Evolutionary conservation across 768 basidiomycete species (phyloP).

Genomic region (Termitomyces heimii): DNA sequence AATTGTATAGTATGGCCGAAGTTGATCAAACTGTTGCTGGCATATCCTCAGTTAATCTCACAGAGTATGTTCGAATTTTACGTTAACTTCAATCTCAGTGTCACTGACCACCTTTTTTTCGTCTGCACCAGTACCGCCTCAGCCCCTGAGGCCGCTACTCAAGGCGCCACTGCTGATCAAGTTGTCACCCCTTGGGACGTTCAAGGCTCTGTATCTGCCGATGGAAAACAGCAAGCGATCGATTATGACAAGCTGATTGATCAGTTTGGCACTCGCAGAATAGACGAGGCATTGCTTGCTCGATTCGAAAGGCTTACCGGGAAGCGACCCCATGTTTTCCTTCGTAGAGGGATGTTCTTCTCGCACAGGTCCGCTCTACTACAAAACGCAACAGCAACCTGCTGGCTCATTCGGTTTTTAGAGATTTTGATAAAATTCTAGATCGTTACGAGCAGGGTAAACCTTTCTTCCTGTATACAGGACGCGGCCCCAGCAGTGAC

Average conservation of each 20-base stretch:
- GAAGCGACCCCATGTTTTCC: conserved; percentile 76
- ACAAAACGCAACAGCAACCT: not conserved
- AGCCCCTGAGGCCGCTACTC: not conserved
- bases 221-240: conserved; percentile 89
- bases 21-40: not conserved
- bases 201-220: conserved; percentile 79
- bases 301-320: conserved; percentile 93
- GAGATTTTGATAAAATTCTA: conserved; percentile 89
- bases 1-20: conserved; percentile 1
- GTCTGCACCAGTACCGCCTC: not conserved
- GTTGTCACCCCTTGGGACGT: conserved; percentile 98
- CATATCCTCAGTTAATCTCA: not conserved
- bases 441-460: conserved; percentile 96
- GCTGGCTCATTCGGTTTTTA: conserved; percentile 22
- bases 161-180: conserved; percentile 41
- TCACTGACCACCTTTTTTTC: not conserved
- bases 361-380: conserved; percentile 77
- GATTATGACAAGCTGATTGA: conserved; percentile 94
- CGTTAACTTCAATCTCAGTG: not conserved
- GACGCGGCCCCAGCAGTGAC: conserved; percentile 92
- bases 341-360: conserved; percentile 94
- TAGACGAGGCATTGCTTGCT: conserved; percentile 72
- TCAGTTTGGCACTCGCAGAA: conserved; percentile 87
- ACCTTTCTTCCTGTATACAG: conserved; percentile 97
- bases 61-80: conserved; percentile 1